Conservation (phyloP, 148 eudicot species). For the Vaccinium macrocarpon region DNA sequence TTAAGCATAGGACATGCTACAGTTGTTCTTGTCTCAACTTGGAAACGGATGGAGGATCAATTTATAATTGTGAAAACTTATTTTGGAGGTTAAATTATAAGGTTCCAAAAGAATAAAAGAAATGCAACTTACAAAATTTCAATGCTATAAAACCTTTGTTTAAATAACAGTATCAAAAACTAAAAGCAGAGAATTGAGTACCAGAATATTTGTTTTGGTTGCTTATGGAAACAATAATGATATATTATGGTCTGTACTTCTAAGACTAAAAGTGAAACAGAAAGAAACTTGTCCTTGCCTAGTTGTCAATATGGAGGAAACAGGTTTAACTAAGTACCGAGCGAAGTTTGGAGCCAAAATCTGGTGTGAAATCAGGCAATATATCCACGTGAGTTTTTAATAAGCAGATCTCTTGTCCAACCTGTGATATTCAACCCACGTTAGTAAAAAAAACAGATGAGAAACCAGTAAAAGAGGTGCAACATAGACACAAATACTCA, state of each 20-base stretch:
- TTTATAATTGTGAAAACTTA: neutral
- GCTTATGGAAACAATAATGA: neutral
- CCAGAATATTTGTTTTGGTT: neutral
- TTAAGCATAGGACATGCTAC: neutral
- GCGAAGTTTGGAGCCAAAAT: slow-evolving; percentile 84
- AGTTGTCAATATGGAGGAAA: neutral
- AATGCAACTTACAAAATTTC: neutral
- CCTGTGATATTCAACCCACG: slow-evolving; percentile 39
- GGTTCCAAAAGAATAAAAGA: neutral
- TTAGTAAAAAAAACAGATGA: neutral
- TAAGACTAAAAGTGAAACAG: neutral
- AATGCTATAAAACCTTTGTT: neutral
- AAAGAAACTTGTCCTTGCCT: neutral
- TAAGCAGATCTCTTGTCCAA: slow-evolving; percentile 86
- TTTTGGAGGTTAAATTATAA: neutral
- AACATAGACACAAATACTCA: neutral
- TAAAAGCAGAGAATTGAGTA: neutral
- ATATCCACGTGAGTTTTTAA: slow-evolving; percentile 95
- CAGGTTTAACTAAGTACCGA: slow-evolving; percentile 37
- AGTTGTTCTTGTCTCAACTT: neutral
- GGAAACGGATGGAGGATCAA: neutral
- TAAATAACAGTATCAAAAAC: neutral
- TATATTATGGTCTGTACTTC: neutral
- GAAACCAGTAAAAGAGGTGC: no score
- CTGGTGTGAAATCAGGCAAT: slow-evolving; percentile 84